phyloP scores from a whole-genome alignment of 257 asterid genomes.

The Datura wrightii region DNA sequence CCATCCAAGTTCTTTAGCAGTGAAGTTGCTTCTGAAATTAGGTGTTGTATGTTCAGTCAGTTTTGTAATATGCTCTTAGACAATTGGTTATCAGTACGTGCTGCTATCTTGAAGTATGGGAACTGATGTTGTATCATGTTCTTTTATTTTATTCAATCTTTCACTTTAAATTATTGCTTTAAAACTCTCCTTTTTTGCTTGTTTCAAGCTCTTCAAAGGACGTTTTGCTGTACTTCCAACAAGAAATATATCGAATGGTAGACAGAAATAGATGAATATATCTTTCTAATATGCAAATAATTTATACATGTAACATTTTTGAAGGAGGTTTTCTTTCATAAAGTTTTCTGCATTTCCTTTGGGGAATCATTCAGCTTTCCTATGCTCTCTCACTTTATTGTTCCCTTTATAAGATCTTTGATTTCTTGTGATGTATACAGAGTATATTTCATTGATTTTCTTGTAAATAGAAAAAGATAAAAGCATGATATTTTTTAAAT shows the following conservation, averaged over 20 bases:
- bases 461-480: too few species aligned
- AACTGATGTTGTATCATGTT: neutral
- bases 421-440: too few species aligned
- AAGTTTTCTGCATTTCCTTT: too few species aligned
- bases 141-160: slow-evolving; percentile 27
- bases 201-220: neutral
- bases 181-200: neutral
- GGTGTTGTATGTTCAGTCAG: slow-evolving; percentile 14
- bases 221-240: neutral
- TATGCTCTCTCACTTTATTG: too few species aligned
- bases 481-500: too few species aligned
- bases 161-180: neutral
- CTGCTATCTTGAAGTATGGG: neutral
- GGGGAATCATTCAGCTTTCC: too few species aligned
- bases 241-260: neutral
- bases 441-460: too few species aligned
- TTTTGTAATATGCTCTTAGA: slow-evolving; percentile 13
- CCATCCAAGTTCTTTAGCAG: neutral
- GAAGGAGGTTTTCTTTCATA: too few species aligned
- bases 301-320: too few species aligned
- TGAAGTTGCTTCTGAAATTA: slow-evolving; percentile 6
- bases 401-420: too few species aligned
- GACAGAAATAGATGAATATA: neutral
- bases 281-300: too few species aligned
- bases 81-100: neutral